Conservation (phyloP, 2,329 filamentous ascomycete species). For the Cladophialophora chaetospira region DNA sequence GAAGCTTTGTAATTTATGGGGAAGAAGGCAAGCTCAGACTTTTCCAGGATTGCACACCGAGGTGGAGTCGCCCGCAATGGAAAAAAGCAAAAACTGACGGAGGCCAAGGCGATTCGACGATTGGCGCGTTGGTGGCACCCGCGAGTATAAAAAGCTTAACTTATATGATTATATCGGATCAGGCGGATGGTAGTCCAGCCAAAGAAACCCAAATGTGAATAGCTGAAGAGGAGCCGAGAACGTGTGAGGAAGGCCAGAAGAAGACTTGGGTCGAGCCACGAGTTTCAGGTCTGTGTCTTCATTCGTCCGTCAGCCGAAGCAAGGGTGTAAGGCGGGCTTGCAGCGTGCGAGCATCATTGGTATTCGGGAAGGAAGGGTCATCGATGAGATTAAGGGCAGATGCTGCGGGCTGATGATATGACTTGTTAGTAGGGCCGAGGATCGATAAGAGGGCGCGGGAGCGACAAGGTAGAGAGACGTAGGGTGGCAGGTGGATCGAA, state of each 20-base stretch:
- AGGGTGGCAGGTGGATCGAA: conserved; percentile 9
- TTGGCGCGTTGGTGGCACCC: conserved; percentile 7
- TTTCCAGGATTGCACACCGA: conserved; percentile 1
- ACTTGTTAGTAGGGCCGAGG: conserved; percentile 10
- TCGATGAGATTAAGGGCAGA: conserved; percentile 7
- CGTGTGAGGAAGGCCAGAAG: conserved; percentile 15
- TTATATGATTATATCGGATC: conserved; percentile 11
- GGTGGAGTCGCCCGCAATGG: conserved; percentile 6
- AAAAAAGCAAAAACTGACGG: conserved; percentile 19
- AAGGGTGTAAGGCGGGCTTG: background rate
- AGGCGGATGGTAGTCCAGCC: conserved; percentile 9
- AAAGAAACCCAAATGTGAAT: background rate
- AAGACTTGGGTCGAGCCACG: conserved; percentile 22
- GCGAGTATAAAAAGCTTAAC: conserved; percentile 25
- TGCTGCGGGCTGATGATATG: conserved; percentile 16
- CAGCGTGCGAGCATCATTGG: conserved; percentile 23
- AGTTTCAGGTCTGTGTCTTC: conserved; percentile 11
- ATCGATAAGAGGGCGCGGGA: conserved; percentile 4
- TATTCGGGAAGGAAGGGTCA: conserved; percentile 10
- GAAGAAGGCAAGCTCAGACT: background rate
- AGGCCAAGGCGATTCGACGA: conserved; percentile 16
- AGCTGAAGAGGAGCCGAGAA: background rate
- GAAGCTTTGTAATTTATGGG: conserved; percentile 6
- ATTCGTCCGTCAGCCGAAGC: conserved; percentile 21
- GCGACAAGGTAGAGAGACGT: background rate